These are phyloP conservation scores for Myxozyma neglecta DNA, from an alignment of 805 yeast species.

Conservation along the genomic window DNA sequence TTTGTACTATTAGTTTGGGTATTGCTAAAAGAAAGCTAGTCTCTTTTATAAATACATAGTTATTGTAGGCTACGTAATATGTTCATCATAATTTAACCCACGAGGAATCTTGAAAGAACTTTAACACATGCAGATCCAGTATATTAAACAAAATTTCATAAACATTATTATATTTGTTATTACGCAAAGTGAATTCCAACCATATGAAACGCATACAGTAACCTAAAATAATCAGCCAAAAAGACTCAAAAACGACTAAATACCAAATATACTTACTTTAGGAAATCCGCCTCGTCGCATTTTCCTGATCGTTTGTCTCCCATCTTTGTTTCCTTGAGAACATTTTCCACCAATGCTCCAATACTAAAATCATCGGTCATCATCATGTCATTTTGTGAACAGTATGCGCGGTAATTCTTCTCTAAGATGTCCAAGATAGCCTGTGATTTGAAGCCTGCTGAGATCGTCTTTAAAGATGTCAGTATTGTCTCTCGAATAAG, in stretches of 20 bases:
- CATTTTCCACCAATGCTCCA: constrained; percentile 64
- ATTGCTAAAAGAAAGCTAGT: not conserved
- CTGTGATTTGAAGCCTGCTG: constrained; percentile 85
- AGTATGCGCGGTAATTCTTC: constrained; percentile 79
- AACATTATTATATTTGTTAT: not conserved
- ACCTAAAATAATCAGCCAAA: constrained; percentile 24
- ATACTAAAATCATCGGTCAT: constrained; percentile 42
- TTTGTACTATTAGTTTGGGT: not conserved
- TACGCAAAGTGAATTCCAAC: constrained; percentile 95
- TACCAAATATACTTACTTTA: constrained; percentile 39
- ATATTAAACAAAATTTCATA: too few relatives aligned
- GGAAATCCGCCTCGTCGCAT: constrained; percentile 91
- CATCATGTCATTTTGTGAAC: constrained; percentile 52
- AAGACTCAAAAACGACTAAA: constrained; percentile 33
- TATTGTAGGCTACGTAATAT: too few relatives aligned
- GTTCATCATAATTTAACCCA: too few relatives aligned
- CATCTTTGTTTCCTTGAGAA: constrained; percentile 74
- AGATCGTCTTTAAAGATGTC: constrained; percentile 52
- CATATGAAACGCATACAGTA: constrained; percentile 90
- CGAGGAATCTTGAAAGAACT: too few relatives aligned
- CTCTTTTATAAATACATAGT: not conserved
- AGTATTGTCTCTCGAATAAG: not conserved
- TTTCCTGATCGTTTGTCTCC: constrained; percentile 88
- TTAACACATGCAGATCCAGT: too few relatives aligned
- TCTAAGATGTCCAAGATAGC: constrained; percentile 80